Conservation (phyloP, 2,329 filamentous ascomycete genomes). For the Didymella lethalis region DNA sequence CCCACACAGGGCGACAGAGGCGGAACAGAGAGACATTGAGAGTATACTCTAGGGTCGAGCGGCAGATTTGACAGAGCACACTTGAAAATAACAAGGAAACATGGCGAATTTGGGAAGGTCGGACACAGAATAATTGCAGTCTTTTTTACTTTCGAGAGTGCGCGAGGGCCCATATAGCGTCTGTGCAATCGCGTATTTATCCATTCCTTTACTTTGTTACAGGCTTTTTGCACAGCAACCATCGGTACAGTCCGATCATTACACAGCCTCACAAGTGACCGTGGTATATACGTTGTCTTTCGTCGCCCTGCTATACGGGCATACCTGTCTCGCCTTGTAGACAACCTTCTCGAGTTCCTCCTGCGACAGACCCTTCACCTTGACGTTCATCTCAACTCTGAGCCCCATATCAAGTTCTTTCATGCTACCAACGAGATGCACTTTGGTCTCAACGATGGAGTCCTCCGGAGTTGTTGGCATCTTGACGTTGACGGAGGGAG, state of each 20-base stretch:
- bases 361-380: conserved; percentile 43
- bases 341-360: conserved; percentile 49
- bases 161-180: too few relatives aligned
- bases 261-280: conserved; percentile 34
- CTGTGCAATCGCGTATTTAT: too few relatives aligned
- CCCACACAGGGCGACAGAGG: too few relatives aligned
- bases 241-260: neutral
- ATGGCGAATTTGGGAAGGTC: too few relatives aligned
- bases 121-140: too few relatives aligned
- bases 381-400: conserved; percentile 55
- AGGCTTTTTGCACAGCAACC: too few relatives aligned
- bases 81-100: too few relatives aligned
- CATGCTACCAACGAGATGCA: conserved; percentile 57
- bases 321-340: conserved; percentile 46
- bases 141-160: too few relatives aligned
- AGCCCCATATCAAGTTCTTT: conserved; percentile 57
- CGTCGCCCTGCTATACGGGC: conserved; percentile 47
- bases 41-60: too few relatives aligned
- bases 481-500: conserved; percentile 51
- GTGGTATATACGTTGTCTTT: conserved; percentile 46
- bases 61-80: too few relatives aligned
- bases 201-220: too few relatives aligned
- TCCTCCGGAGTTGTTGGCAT: conserved; percentile 52
- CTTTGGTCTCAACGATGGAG: conserved; percentile 53
- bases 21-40: too few relatives aligned